Conservation (phyloP, 257 asterid genomes). For the Fraxinus cuspidata region DNA sequence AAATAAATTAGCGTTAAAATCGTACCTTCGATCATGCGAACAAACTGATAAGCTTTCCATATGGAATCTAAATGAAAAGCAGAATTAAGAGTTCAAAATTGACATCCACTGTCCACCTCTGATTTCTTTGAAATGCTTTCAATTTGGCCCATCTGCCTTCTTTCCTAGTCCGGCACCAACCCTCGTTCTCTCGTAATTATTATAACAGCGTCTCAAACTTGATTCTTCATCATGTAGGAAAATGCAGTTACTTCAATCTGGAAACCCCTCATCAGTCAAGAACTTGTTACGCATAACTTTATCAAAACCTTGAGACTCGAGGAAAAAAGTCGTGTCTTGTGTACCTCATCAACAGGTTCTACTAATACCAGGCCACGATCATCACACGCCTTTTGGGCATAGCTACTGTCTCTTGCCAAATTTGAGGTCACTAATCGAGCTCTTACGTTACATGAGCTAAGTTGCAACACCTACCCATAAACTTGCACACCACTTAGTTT, state of each 20-base stretch:
- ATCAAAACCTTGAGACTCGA: constrained; percentile 26
- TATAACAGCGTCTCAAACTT: constrained; percentile 23
- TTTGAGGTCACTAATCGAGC: constrained; percentile 30
- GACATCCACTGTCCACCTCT: constrained; percentile 9
- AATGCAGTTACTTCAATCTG: constrained; percentile 30
- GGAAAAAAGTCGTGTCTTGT: neutral
- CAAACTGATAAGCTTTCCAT: neutral
- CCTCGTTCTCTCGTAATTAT: constrained; percentile 31
- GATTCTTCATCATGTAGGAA: constrained; percentile 33
- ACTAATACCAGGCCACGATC: neutral
- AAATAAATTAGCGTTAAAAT: neutral
- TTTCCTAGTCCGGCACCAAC: constrained; percentile 12
- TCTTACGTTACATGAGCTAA: constrained; percentile 35
- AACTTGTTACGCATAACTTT: constrained; percentile 36
- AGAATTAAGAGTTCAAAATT: neutral
- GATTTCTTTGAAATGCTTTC: constrained; percentile 36
- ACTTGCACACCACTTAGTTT: constrained; percentile 33
- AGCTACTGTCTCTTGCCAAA: constrained; percentile 38
- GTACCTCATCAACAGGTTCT: neutral
- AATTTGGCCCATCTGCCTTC: constrained; percentile 21
- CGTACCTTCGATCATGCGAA: neutral
- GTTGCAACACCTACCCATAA: constrained; percentile 32
- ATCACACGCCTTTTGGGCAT: constrained; percentile 1
- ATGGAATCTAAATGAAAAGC: neutral
- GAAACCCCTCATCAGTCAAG: constrained; percentile 32